Base-by-base conservation (phyloP, 2,329 filamentous ascomycete genomes). In the Cordyceps militaris region DNA sequence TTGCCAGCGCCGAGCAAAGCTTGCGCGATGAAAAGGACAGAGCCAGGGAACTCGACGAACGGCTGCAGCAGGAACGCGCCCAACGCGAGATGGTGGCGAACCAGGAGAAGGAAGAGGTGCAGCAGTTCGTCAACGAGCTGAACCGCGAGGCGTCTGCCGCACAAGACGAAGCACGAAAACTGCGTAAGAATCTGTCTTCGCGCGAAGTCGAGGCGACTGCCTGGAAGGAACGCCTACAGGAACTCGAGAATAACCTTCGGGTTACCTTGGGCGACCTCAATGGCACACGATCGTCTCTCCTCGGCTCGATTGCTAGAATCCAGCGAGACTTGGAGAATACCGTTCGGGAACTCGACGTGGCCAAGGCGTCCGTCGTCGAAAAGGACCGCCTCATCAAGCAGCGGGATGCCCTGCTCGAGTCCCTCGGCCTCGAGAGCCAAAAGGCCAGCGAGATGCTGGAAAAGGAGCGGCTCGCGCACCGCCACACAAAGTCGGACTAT, bases 21-120 rank as follows among this genome's bases (percentile, higher is more conserved):
- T 76, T 96, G n/a, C 83, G 88, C 58, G 91, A 94, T 53, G 91
- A 96, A 71, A 88, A 87, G 71, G 92, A 97, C 60, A 85, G 84
- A 48, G 78, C 80, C 19, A 79, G 77, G 66, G 88, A 91, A 64
- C 76, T 92, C 28, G 87, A 91, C 66, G 81, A 85, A 61, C 84
- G 87, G n/a, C 80, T 96, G 24, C 79, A 83, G 23, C 85, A 88
- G 58, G 94, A 97, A 74, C 80, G 92, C 57, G 83, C 88, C 63
- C 93, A 97, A 72, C 84, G 90, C 46, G 93, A 97, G 70, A 83
- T 92, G 50, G 82, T 97, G 56, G 90, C 91, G 48, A 88, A 84
- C 67, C 86, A 89, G 66, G 92, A 96, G 74, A 96, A 97, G 76
- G 89, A 96, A 68, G 93, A 97, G 68, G 89, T 96, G 53, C 92